phyloP scores from a whole-genome alignment of 306 rosid genomes.

The Quercus aquifolioides region DNA sequence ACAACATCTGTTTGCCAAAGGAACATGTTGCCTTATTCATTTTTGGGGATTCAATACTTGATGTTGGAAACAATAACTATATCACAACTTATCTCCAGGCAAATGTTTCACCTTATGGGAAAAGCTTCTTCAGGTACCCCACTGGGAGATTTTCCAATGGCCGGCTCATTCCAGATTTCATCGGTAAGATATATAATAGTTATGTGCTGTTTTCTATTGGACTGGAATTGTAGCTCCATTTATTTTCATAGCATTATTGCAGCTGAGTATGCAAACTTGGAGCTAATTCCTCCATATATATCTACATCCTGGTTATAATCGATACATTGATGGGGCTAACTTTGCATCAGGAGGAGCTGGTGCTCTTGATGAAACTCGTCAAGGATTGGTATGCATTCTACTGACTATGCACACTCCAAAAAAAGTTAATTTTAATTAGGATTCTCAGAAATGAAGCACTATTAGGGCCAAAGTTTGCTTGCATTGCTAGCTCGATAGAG shows the following conservation, averaged over 20 bases:
- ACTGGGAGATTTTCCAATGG: neutral
- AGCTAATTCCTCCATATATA: neutral
- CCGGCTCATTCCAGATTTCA: constrained; percentile 31
- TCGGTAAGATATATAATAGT: constrained; percentile 34
- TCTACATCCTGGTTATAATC: neutral
- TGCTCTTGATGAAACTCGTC: neutral
- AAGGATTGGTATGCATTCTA: neutral
- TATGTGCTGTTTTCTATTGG: neutral
- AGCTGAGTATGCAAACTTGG: neutral
- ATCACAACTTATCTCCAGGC: neutral
- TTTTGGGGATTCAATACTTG: constrained; percentile 43
- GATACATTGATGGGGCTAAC: constrained; percentile 20
- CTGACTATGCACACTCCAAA: too few relatives aligned
- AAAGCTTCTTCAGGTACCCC: neutral
- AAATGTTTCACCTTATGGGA: neutral
- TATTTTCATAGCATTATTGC: neutral
- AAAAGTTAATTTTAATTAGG: too few relatives aligned
- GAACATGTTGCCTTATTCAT: constrained; percentile 29
- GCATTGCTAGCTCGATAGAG: too few relatives aligned
- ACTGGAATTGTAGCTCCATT: neutral
- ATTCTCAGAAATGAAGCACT: too few relatives aligned
- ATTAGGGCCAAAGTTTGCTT: too few relatives aligned
- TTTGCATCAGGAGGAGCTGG: constrained; percentile 48
- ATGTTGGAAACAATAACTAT: constrained; percentile 50
- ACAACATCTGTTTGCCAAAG: constrained; percentile 18